Conservation (phyloP, 495 filamentous ascomycete species). For the Lepraria neglecta region DNA sequence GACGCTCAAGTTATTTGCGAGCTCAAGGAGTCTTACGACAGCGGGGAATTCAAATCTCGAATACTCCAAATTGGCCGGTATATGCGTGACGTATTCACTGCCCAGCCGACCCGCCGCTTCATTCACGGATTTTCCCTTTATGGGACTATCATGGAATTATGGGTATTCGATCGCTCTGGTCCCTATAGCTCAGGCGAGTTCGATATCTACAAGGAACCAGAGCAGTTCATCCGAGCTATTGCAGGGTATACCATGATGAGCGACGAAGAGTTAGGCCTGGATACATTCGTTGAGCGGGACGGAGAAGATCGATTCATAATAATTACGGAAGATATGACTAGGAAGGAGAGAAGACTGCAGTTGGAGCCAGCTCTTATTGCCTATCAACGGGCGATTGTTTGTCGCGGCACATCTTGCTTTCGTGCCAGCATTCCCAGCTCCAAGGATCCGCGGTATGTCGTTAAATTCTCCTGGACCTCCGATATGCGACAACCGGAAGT, state of each 20-base stretch:
- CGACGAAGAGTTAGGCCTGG: constrained; percentile 33
- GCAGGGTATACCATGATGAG: constrained; percentile 31
- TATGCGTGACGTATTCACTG: constrained; percentile 17
- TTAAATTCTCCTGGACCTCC: constrained; percentile 25
- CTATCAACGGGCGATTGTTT: constrained; percentile 6
- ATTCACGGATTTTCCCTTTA: constrained; percentile 38
- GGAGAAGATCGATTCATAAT: constrained; percentile 17
- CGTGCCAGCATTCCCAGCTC: constrained; percentile 15
- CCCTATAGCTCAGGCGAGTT: constrained; percentile 37
- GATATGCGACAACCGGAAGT: constrained; percentile 23
- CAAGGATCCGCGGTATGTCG: constrained; percentile 7
- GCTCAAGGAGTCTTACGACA: background rate
- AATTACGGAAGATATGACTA: constrained; percentile 5
- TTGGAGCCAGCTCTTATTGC: background rate
- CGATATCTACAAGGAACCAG: constrained; percentile 35
- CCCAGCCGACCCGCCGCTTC: constrained; percentile 26
- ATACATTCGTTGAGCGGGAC: constrained; percentile 29
- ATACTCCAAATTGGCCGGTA: constrained; percentile 23
- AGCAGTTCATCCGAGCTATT: constrained; percentile 32
- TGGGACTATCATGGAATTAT: constrained; percentile 34
- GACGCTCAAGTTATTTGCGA: background rate
- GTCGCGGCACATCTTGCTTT: constrained; percentile 12
- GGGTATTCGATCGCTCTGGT: constrained; percentile 43
- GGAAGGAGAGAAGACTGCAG: background rate
- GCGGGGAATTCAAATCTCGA: background rate